These are phyloP conservation scores for Botryotinia convoluta DNA, from an alignment of 2,329 filamentous ascomycete species.

Conservation along the genomic window DNA sequence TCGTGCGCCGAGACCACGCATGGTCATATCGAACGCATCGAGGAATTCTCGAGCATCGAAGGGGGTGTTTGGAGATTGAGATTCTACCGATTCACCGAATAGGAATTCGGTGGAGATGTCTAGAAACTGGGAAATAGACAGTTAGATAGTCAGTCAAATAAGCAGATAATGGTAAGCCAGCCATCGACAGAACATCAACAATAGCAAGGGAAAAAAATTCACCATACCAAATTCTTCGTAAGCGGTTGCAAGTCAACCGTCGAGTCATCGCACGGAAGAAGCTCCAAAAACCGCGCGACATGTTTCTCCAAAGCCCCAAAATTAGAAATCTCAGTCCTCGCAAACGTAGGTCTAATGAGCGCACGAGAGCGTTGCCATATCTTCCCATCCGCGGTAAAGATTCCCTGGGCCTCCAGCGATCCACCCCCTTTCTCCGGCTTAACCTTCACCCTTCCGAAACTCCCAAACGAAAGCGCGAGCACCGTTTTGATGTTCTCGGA, in stretches of 20 bases:
- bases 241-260: constrained; percentile 1
- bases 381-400: neutral
- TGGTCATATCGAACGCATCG: neutral
- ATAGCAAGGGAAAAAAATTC: neutral
- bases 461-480: neutral
- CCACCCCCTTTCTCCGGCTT: neutral
- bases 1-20: neutral
- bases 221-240: neutral
- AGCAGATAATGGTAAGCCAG: neutral
- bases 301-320: neutral
- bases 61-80: neutral
- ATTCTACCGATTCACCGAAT: neutral
- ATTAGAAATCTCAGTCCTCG: constrained; percentile 1
- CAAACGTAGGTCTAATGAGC: neutral
- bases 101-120: neutral
- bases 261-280: neutral
- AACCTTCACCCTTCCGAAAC: neutral
- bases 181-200: neutral
- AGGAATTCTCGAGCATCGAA: neutral
- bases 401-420: too few relatives aligned
- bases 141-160: neutral
- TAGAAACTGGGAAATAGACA: neutral
- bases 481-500: neutral
- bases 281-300: neutral
- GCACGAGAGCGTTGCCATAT: neutral